Evolutionary conservation across 371 early-diverging fungal species (phyloP), one percentile per base, ranked within the genome.

Genomic region (Mortierella sp.): DNA sequence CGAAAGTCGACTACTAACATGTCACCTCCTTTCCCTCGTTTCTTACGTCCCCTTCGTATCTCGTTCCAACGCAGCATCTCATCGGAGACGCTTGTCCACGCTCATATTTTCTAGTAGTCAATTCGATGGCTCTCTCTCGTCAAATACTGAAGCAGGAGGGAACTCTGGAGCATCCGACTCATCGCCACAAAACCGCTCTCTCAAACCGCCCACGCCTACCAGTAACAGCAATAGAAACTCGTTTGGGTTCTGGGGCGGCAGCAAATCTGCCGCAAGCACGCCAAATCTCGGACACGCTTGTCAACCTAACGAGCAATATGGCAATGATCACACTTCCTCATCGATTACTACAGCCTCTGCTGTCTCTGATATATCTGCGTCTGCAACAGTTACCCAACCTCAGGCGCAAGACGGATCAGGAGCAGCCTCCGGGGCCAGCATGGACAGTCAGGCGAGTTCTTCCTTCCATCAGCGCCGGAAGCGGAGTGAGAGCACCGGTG

Each of bases 401-500:
- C 67, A 73, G 24, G 43, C 24, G 14, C 46, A 51, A n/a, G 41
- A 23, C 15, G 64, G 64, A 30, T 50, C 67, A 11, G 73, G 73
- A 24, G 72, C 50, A 32, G 54, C 34, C 49, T 72, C 72, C 27
- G 54, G 21, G 1, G 61, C 57, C 9, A 72, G 72, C 30, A 26
- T 60, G 41, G 61, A 65, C 0, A 62, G 67, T n/a, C 46, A 6
- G 4, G 46, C 63, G n/a, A 56, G 49, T 14, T 44, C 72, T 9
- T 67, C 73, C 19, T 73, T 73, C 49, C 59, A 66, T 9, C 62
- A 67, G 15, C 62, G 63, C 12, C 51, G 73, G 30, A 73, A 73
- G 53, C 51, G 73, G 30, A 73, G 73, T 30, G 73, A 73, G 67
- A 73, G 73, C 63, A 67, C 49, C 12, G 73, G 73, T 12, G 67